These are phyloP conservation scores for Casuarina cunninghamiana DNA, from an alignment of 306 rosid species.

Conservation along the genomic window DNA sequence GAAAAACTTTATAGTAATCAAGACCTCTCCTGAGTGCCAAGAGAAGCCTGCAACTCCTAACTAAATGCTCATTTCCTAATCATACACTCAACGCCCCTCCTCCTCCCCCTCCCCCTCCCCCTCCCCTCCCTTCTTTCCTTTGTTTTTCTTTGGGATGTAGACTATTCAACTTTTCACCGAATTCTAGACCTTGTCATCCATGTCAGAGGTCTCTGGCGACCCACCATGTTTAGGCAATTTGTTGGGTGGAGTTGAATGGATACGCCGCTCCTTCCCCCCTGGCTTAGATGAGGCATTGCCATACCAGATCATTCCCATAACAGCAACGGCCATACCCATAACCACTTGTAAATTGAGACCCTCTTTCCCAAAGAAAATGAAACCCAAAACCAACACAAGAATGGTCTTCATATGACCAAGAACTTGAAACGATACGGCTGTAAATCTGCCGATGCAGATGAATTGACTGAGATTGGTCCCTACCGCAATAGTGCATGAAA, in stretches of 20 bases:
- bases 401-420: conserved; percentile 87
- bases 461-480: conserved; percentile 89
- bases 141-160: background rate
- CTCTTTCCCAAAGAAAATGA: conserved; percentile 78
- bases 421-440: conserved; percentile 82
- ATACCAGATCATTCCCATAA: conserved; percentile 75
- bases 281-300: conserved; percentile 79
- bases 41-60: conserved; percentile 39
- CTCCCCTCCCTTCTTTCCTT: background rate
- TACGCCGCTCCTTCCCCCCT: conserved; percentile 68
- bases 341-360: conserved; percentile 69
- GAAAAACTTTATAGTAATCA: conserved; percentile 31
- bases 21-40: conserved; percentile 31
- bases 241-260: conserved; percentile 32
- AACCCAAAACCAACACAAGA: conserved; percentile 67
- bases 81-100: too few relatives aligned
- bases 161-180: conserved; percentile 11
- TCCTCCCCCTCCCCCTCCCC: too few relatives aligned
- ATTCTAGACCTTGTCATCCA: conserved; percentile 48
- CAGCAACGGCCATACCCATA: conserved; percentile 68
- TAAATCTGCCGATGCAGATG: conserved; percentile 84
- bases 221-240: conserved; percentile 46
- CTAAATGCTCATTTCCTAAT: conserved; percentile 22
- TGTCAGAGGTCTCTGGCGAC: conserved; percentile 44
- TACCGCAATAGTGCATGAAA: conserved; percentile 74